Conservation (phyloP, 139 green algal species). For the Auxenochlorella pyrenoidosa region DNA sequence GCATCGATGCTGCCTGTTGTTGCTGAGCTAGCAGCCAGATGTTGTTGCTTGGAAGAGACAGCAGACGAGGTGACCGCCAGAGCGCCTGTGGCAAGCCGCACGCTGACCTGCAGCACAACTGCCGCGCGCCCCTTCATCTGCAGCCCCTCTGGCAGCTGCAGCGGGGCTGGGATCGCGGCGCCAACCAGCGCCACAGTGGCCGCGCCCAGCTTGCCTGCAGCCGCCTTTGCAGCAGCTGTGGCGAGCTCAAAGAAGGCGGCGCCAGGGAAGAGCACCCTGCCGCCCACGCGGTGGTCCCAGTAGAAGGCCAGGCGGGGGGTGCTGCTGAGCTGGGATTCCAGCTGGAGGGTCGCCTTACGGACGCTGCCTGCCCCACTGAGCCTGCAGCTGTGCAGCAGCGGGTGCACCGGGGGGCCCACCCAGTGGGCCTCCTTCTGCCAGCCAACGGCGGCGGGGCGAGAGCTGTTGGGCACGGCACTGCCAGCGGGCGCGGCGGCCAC, state of each 20-base stretch:
- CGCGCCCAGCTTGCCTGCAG: neutral
- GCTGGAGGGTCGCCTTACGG: neutral
- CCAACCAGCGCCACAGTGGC: neutral
- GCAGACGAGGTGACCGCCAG: conserved; percentile 28
- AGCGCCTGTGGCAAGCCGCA: neutral
- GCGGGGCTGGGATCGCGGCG: conserved; percentile 35
- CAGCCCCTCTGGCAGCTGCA: conserved; percentile 22
- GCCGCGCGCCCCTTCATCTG: neutral
- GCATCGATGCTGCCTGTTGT: neutral
- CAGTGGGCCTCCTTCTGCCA: conserved; percentile 35
- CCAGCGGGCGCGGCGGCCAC: conserved; percentile 20
- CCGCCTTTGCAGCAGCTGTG: conserved; percentile 39
- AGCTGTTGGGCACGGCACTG: neutral
- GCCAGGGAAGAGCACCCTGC: conserved; percentile 70
- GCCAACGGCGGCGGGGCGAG: neutral
- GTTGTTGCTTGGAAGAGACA: conserved; percentile 31
- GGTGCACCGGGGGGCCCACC: conserved; percentile 34
- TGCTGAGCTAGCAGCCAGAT: neutral
- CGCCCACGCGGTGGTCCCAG: conserved; percentile 75
- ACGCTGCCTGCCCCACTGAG: neutral
- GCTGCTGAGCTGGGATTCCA: conserved; percentile 43
- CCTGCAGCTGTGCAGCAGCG: conserved; percentile 25
- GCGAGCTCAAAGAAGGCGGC: conserved; percentile 77
- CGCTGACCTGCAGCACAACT: conserved; percentile 20
- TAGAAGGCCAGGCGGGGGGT: conserved; percentile 63